Conservation (phyloP, 148 eudicot species). For the Euryodendron excelsum region DNA sequence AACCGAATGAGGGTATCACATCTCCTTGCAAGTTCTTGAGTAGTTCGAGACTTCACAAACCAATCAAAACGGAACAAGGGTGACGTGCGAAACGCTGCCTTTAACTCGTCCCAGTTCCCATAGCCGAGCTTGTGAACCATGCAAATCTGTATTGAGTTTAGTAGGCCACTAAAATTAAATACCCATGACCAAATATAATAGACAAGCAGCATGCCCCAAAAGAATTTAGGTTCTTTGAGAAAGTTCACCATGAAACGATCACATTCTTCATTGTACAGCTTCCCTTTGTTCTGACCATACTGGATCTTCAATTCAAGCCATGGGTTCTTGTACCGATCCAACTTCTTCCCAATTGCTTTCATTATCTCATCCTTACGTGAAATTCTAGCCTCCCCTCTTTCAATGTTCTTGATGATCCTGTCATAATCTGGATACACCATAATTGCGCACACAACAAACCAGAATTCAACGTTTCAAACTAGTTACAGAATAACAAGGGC, state of each 20-base stretch:
- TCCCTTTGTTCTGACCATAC: slow-evolving; percentile 99
- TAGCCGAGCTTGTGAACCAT: slow-evolving; percentile 97
- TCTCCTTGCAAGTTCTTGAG: slow-evolving; percentile 97
- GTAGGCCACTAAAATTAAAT: not conserved
- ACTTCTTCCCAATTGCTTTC: slow-evolving; percentile 96
- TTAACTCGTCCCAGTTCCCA: slow-evolving; percentile 98
- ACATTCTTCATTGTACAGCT: slow-evolving; percentile 97
- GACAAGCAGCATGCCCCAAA: not conserved
- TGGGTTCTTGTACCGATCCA: slow-evolving; percentile 94
- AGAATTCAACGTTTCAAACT: not conserved
- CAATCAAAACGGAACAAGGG: slow-evolving; percentile 94
- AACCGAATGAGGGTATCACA: slow-evolving; percentile 88
- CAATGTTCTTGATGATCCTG: slow-evolving; percentile 90
- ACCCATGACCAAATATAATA: not conserved
- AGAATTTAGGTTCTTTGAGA: not conserved
- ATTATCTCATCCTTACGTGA: slow-evolving; percentile 95
- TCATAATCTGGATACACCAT: slow-evolving; percentile 63
- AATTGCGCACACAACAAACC: not conserved
- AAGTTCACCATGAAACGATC: slow-evolving; percentile 89
- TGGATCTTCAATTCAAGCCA: slow-evolving; percentile 96
- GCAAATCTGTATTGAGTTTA: slow-evolving; percentile 58
- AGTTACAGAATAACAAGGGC: not conserved
- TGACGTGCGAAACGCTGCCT: slow-evolving; percentile 89
- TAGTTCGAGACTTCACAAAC: slow-evolving; percentile 97
- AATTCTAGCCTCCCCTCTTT: slow-evolving; percentile 98